Conservation (phyloP, 805 yeast genomes). For the Clavispora santaluciae region DNA sequence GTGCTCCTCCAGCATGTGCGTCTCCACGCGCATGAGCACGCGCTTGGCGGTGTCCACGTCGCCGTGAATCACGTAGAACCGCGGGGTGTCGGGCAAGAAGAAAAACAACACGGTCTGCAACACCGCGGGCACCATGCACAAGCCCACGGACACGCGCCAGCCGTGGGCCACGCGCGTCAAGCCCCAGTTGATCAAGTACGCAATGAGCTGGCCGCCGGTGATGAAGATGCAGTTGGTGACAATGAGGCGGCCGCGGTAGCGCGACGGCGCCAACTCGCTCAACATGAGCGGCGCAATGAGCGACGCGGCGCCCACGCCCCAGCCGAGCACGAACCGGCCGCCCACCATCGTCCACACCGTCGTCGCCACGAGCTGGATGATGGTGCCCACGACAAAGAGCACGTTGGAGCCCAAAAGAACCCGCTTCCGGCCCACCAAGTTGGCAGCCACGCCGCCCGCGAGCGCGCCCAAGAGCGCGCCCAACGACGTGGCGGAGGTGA, state of each 20-base stretch:
- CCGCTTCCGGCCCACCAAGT: constrained; percentile 77
- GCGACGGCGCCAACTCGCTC: constrained; percentile 86
- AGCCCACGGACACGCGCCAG: constrained; percentile 90
- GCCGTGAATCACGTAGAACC: constrained; percentile 75
- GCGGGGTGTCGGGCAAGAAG: constrained; percentile 94
- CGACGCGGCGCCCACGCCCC: constrained; percentile 95
- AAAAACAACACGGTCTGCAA: constrained; percentile 70
- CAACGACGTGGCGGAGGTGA: constrained; percentile 90
- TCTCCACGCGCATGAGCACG: constrained; percentile 62
- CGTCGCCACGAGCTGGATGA: constrained; percentile 75
- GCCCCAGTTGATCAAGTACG: constrained; percentile 92
- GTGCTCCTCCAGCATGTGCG: constrained; percentile 55
- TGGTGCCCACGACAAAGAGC: constrained; percentile 79
- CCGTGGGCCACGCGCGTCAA: constrained; percentile 69
- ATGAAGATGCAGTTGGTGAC: constrained; percentile 84
- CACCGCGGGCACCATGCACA: constrained; percentile 83
- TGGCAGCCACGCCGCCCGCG: constrained; percentile 78
- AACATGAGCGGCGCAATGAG: constrained; percentile 91
- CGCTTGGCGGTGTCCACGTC: constrained; percentile 57
- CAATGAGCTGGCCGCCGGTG: constrained; percentile 93
- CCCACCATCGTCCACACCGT: constrained; percentile 86
- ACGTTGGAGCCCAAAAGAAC: constrained; percentile 79
- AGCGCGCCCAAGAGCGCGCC: constrained; percentile 85
- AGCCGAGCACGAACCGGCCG: constrained; percentile 91
- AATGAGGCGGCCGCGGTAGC: constrained; percentile 86